Conservation (phyloP, 768 basidiomycete genomes). For the Lyophyllum decastes region DNA sequence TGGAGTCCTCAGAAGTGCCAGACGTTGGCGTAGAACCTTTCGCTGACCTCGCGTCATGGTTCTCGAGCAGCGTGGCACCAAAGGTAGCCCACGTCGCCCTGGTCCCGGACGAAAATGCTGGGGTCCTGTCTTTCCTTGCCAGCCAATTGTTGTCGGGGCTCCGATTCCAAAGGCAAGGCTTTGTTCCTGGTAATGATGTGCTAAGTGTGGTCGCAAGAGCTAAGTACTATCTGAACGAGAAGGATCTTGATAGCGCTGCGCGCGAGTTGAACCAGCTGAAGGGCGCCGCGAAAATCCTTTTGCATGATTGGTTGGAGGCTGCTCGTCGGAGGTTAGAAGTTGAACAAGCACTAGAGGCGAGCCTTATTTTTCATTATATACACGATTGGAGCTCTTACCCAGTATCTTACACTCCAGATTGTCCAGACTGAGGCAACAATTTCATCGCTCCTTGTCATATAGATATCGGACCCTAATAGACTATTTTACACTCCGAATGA, state of each 20-base stretch:
- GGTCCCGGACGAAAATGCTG: conserved; percentile 89
- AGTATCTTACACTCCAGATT: conserved; percentile 46
- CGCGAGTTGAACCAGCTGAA: conserved; percentile 90
- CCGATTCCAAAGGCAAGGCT: conserved; percentile 78
- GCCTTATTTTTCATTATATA: conserved; percentile 7
- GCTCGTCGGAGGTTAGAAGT: conserved; percentile 88
- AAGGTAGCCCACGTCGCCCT: conserved; percentile 87
- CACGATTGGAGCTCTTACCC: conserved; percentile 1
- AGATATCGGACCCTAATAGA: conserved; percentile 33
- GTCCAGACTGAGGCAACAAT: conserved; percentile 85
- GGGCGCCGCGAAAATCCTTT: conserved; percentile 73
- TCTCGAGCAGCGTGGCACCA: conserved; percentile 78
- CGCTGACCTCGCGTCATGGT: conserved; percentile 90
- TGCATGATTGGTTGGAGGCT: conserved; percentile 89
- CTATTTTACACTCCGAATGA: not conserved
- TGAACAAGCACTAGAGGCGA: conserved; percentile 86
- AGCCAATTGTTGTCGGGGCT: conserved; percentile 76
- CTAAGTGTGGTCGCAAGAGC: conserved; percentile 86
- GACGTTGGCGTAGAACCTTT: conserved; percentile 87
- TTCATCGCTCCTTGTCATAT: conserved; percentile 75
- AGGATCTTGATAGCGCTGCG: conserved; percentile 88
- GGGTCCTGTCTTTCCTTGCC: conserved; percentile 83
- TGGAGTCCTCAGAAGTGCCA: conserved; percentile 72
- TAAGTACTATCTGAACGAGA: conserved; percentile 87
- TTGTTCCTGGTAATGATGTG: conserved; percentile 81